These are phyloP conservation scores for Xerocomellus dryophilus DNA, from an alignment of 768 basidiomycete species.

Conservation along the genomic window DNA sequence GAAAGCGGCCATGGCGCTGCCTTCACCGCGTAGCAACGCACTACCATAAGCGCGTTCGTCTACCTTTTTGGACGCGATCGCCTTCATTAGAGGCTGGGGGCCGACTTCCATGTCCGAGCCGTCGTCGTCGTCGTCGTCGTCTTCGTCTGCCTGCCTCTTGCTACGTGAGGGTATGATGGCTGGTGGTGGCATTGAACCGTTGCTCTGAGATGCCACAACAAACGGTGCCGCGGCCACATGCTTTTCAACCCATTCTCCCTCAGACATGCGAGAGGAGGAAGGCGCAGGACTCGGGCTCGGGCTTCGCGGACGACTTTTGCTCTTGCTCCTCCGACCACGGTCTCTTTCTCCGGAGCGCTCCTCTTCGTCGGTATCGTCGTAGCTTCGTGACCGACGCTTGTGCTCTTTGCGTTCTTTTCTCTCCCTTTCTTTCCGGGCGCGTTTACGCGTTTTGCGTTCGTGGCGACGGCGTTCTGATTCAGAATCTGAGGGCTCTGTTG, in stretches of 20 bases:
- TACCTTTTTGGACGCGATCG: constrained; percentile 46
- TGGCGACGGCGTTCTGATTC: constrained; percentile 59
- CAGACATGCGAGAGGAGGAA: constrained; percentile 27
- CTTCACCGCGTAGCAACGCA: constrained; percentile 90
- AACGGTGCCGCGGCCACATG: constrained; percentile 31
- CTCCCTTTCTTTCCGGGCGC: constrained; percentile 47
- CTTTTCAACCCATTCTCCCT: constrained; percentile 72
- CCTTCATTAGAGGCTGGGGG: constrained; percentile 60
- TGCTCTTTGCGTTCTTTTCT: constrained; percentile 38
- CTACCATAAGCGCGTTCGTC: constrained; percentile 89
- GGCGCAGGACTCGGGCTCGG: constrained; percentile 35
- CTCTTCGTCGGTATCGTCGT: constrained; percentile 39
- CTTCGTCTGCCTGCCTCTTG: constrained; percentile 22
- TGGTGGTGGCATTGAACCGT: constrained; percentile 25
- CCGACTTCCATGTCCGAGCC: constrained; percentile 72
- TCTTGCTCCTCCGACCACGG: constrained; percentile 32
- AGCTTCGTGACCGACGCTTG: constrained; percentile 36
- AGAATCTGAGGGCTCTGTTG: constrained; percentile 44
- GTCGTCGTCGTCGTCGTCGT: constrained; percentile 37
- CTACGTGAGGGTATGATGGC: constrained; percentile 15
- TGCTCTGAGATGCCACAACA: constrained; percentile 21
- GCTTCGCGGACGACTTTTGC: constrained; percentile 33
- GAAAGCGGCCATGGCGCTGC: constrained; percentile 97
- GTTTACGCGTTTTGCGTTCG: constrained; percentile 61
- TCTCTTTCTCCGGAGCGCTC: constrained; percentile 30